A percentile compares a stretch with the other conserved stretches of the same genome.
Evolutionary conservation across 768 basidiomycete genomes (phyloP).

Genomic region (Panaeolus cyanescens): DNA sequence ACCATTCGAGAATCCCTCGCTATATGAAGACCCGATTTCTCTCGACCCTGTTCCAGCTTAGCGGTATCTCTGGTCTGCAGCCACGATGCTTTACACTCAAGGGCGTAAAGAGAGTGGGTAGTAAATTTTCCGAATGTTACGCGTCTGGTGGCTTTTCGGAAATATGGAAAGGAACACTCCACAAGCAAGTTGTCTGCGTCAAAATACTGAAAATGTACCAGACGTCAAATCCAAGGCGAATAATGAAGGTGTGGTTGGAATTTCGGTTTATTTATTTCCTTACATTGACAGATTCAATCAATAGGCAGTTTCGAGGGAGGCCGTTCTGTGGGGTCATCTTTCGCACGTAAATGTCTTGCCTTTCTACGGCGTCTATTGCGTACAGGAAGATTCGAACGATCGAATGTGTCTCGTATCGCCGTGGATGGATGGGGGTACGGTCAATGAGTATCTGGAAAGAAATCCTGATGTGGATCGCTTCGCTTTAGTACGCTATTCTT

Average conservation of each 20-base stretch:
- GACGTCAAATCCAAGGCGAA: slow-evolving; percentile 15
- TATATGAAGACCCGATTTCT: slow-evolving; percentile 15
- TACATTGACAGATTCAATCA: neutral
- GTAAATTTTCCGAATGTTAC: neutral
- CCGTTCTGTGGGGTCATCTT: slow-evolving; percentile 31
- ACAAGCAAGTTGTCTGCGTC: slow-evolving; percentile 21
- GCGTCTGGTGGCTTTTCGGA: slow-evolving; percentile 28
- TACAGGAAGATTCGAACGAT: slow-evolving; percentile 20
- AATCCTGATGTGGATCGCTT: slow-evolving; percentile 18
- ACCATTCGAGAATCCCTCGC: slow-evolving; percentile 14
- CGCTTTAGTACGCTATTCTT: slow-evolving; percentile 6
- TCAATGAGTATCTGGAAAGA: slow-evolving; percentile 24
- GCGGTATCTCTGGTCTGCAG: slow-evolving; percentile 23
- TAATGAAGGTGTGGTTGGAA: slow-evolving; percentile 24
- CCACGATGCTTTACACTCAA: slow-evolving; percentile 25
- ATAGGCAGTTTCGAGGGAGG: slow-evolving; percentile 30
- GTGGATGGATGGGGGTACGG: slow-evolving; percentile 40
- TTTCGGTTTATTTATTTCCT: neutral
- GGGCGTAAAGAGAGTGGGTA: slow-evolving; percentile 12
- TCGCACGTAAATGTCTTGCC: slow-evolving; percentile 35
- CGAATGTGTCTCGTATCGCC: slow-evolving; percentile 38
- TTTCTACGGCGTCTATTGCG: slow-evolving; percentile 34
- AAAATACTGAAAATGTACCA: slow-evolving; percentile 28
- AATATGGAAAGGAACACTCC: slow-evolving; percentile 23
- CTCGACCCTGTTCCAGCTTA: slow-evolving; percentile 23